Evolutionary conservation across 1,284 basidiomycete species (phyloP), one percentile per base, ranked within the genome.

Genomic region (Fomitopsis pinicola): DNA sequence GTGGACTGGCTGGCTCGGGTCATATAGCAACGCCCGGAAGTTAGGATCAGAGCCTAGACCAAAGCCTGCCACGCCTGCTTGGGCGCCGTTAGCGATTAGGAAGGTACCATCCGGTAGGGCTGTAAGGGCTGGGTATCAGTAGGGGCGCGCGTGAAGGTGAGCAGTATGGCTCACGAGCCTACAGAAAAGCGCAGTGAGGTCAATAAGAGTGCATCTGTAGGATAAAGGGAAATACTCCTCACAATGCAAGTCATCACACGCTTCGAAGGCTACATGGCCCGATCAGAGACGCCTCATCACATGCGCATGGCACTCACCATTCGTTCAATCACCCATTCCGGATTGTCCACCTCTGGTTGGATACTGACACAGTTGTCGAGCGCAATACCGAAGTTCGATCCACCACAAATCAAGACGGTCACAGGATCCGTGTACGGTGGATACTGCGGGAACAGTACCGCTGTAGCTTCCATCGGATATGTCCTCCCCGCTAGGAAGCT

Each of bases 211-310:
- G 28, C 30, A 22, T 35, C 9, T 46, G 15, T 14, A 36, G 33
- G 19, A 30, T 14, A 53, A 4, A 53, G 9, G 7, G 30, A 6
- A 19, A 28, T n/a, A 38, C 1, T 2, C 62, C 68, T 65, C 52
- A 81, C 86, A 76, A 91, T 87, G 74, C 86, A 89, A 2, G 86
- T 76, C 84, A 92, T 86, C 26, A 92, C 90, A 63, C 90, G 84
- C 67, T 82, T 81, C 0, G 88, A 89, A 3, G 89, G 89, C 88
- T 91, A 63, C 12, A 44, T 7, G 0, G 7, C 42, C 55, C 26
- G 63, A 59, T 33, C 10, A 53, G 5, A 22, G 30, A 10, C 4
- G 15, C 12, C 17, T 22, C 28, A 28, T 17, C 12, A 17, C 36
- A n/a, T 45, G 42, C 8, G 46, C 0, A 33, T 44, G 28, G 10